These are phyloP conservation scores for Globisporangium radiosum DNA, from an alignment of 352 stramenopile species.

Conservation along the genomic window DNA sequence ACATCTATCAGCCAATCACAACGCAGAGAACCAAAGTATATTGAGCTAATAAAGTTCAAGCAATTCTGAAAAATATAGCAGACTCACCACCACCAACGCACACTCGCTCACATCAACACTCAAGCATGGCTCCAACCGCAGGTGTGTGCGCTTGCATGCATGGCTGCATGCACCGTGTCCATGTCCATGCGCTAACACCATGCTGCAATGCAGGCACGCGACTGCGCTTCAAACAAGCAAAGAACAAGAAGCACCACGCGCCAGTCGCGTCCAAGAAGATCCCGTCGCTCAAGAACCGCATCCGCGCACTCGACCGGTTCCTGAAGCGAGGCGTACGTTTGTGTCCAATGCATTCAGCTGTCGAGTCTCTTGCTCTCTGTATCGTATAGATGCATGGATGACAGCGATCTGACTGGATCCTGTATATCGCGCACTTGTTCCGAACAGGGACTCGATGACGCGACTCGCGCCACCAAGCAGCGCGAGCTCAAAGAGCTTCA, in stretches of 20 bases:
- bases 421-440: no score
- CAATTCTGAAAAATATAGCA: no score
- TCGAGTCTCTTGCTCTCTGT: neutral
- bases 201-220: conserved; percentile 39
- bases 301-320: conserved; percentile 72
- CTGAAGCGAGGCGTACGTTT: conserved; percentile 52
- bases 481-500: conserved; percentile 41
- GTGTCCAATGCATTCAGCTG: neutral
- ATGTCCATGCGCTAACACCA: neutral
- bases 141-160: conserved; percentile 15
- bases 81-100: no score
- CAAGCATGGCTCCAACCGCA: conserved; percentile 40
- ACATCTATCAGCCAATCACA: no score
- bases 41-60: no score
- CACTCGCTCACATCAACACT: neutral
- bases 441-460: conserved; percentile 32
- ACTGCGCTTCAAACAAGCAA: conserved; percentile 61
- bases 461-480: conserved; percentile 37
- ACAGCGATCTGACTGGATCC: no score
- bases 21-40: no score
- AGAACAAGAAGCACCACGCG: conserved; percentile 37
- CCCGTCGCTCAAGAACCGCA: conserved; percentile 80
- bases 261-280: conserved; percentile 44
- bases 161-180: no score
- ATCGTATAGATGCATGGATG: no score